Evolutionary conservation across 805 yeast species (phyloP).

Genomic region (Candida maesae): DNA sequence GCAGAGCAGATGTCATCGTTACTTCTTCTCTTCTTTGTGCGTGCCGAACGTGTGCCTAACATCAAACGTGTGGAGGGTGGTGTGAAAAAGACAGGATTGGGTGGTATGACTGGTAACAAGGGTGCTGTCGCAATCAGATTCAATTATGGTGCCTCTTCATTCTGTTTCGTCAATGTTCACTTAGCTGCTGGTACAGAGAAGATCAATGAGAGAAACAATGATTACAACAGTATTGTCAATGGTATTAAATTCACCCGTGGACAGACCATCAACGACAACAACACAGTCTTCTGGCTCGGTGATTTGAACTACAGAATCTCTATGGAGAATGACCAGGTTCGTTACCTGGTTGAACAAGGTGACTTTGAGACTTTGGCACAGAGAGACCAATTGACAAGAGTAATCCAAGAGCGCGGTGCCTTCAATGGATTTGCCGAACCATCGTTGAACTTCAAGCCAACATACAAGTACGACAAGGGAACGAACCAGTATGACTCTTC

Average conservation of each 20-base stretch:
- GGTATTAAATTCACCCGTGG: conserved; percentile 81
- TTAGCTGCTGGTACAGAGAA: conserved; percentile 89
- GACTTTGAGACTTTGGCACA: conserved; percentile 54
- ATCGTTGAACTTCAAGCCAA: conserved; percentile 74
- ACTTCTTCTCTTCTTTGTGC: conserved; percentile 59
- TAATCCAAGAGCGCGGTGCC: conserved; percentile 65
- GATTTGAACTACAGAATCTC: conserved; percentile 87
- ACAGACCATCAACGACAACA: conserved; percentile 71
- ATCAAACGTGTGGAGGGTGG: conserved; percentile 88
- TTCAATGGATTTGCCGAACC: conserved; percentile 70
- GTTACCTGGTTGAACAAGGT: conserved; percentile 45
- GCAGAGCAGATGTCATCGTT: conserved; percentile 46
- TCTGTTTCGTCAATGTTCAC: conserved; percentile 87
- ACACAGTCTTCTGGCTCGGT: conserved; percentile 85
- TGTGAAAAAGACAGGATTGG: conserved; percentile 86
- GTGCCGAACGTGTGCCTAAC: conserved; percentile 72
- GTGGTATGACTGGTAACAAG: conserved; percentile 96
- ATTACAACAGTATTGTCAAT: conserved; percentile 68
- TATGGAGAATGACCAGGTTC: conserved; percentile 66
- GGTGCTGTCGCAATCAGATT: conserved; percentile 95
- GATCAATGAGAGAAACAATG: conserved; percentile 79
- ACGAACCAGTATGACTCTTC: conserved; percentile 79
- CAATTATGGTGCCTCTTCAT: conserved; percentile 71
- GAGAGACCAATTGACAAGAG: conserved; percentile 82
- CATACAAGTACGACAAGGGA: conserved; percentile 91